Evolutionary conservation across 2,329 filamentous ascomycete species (phyloP).

Genomic region (Trichophyton verrucosum): DNA sequence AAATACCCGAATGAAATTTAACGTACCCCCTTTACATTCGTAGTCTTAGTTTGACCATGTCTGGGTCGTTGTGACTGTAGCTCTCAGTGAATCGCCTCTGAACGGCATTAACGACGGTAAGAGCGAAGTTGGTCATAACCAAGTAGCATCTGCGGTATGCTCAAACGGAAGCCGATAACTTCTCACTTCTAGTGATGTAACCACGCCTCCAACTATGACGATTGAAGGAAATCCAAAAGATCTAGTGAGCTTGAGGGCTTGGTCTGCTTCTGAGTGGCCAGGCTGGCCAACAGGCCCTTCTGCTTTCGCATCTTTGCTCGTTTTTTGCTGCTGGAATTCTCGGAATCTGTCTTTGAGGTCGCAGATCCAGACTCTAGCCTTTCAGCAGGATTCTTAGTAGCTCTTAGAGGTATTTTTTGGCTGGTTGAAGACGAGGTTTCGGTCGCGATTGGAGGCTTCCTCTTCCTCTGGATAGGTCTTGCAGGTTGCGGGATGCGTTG

Average conservation of each 20-base stretch:
- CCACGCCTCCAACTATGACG: constrained; percentile 11
- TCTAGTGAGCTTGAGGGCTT: constrained; percentile 31
- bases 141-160: too few species aligned
- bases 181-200: neutral
- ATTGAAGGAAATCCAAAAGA: constrained; percentile 44
- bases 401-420: neutral
- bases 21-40: too few species aligned
- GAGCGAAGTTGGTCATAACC: too few species aligned
- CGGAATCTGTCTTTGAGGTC: constrained; percentile 15
- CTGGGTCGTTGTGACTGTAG: too few species aligned
- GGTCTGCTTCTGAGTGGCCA: constrained; percentile 31
- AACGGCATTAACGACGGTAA: too few species aligned
- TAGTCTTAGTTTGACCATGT: too few species aligned
- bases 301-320: constrained; percentile 44
- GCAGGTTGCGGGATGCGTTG: constrained; percentile 16
- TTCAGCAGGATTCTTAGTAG: neutral
- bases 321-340: constrained; percentile 42
- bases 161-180: neutral
- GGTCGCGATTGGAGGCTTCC: constrained; percentile 9
- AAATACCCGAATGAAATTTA: too few species aligned
- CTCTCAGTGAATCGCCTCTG: too few species aligned
- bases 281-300: constrained; percentile 41
- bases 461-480: constrained; percentile 10
- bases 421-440: neutral
- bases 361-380: neutral